Conservation (phyloP, 2,329 filamentous ascomycete species). For the Daldinia eschscholtzii region DNA sequence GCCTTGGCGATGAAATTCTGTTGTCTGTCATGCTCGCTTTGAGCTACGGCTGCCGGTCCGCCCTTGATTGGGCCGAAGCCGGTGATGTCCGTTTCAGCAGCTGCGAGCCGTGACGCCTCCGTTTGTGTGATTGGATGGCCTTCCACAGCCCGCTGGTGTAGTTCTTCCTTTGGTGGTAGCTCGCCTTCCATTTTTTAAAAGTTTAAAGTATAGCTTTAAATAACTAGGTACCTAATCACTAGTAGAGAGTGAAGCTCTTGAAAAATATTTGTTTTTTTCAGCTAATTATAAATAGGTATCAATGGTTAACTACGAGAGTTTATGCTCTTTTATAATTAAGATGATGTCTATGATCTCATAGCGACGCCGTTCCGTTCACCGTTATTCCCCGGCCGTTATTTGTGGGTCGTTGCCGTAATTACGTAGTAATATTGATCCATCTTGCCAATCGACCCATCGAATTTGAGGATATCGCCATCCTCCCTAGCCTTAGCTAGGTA, state of each 20-base stretch:
- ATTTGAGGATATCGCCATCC: neutral
- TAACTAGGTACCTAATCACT: neutral
- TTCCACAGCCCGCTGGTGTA: conserved; percentile 40
- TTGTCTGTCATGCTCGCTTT: conserved; percentile 53
- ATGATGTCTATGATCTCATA: conserved; percentile 24
- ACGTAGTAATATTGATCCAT: conserved; percentile 8
- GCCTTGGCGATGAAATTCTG: conserved; percentile 52
- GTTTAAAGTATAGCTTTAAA: neutral
- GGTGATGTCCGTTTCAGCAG: conserved; percentile 49
- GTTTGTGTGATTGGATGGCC: conserved; percentile 48
- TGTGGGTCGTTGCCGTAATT: conserved; percentile 15
- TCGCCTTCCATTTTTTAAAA: conserved; percentile 23
- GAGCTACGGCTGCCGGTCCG: conserved; percentile 52
- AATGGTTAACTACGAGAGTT: neutral
- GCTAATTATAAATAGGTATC: neutral
- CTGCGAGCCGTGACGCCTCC: conserved; percentile 47
- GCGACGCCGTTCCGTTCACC: neutral
- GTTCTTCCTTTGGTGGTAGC: conserved; percentile 41
- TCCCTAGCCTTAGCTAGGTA: too few relatives aligned
- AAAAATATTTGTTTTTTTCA: neutral
- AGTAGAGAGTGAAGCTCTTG: neutral
- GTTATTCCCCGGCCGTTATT: neutral
- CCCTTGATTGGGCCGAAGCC: conserved; percentile 51
- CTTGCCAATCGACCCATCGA: neutral
- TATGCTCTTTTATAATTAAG: conserved; percentile 1